Base-by-base conservation (phyloP, 208 protist genomes). In the Trypanosoma rangeli region DNA sequence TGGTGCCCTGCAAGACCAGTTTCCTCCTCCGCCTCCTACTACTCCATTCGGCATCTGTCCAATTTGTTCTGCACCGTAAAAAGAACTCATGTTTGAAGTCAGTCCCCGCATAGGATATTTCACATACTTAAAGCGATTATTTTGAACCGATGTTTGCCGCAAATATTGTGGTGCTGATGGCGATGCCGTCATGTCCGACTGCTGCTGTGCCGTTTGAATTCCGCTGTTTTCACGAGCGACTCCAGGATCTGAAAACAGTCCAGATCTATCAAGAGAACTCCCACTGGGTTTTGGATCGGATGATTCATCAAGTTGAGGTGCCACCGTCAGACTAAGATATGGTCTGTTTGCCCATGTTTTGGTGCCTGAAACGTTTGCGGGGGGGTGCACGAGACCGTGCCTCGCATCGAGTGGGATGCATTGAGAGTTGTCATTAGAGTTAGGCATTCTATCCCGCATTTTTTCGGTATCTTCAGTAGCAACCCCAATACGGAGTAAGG, bases 281-380 rank as follows among this genome's bases (percentile, higher is more conserved):
- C 59, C 29, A 12, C 20, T 24, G 20, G n/a, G 15, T 3, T 28
- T 68, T 42, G 16, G 24, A 1, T 68, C 48, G 1, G 16, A 48
- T 28, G 20, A 29, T 7, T 69, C 64, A 15, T 20, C 33, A 29
- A 16, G 12, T 24, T 44, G 10, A 0, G 64, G n/a, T 18, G 24
- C 16, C 28, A 52, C 5, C 22, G 39, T 24, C 3, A 52, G 22
- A 37, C 37, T 31, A 28, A 22, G 22, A 53, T 61, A 70, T 24
- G 66, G 55, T 31, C 46, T 55, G 28, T 63, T 61, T 42, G 66
- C 63, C 66, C 66, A 59, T 7, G n/a, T 56, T 42, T 70, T 54
- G 13, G 37, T 26, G 9, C 24, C 29, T n/a, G 56, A 44, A 37
- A 63, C 29, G 18, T 8, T 5, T 35, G 28, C 26, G 2, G 42